Conservation (phyloP, 192 early-diverging fungal genomes). For the Coemansia sp. region DNA sequence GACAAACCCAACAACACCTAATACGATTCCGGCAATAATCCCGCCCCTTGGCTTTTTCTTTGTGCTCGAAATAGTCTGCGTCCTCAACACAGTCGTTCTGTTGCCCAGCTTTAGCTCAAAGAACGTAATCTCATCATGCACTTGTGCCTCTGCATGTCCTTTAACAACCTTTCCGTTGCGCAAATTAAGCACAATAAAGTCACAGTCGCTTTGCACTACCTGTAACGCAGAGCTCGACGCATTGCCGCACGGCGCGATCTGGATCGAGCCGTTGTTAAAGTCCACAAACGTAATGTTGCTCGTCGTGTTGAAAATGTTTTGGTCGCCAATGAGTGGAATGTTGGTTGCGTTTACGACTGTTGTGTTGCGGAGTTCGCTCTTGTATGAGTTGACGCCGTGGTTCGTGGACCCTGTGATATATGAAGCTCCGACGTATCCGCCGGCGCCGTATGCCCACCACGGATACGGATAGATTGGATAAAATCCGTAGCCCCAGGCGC, state of each 20-base stretch:
- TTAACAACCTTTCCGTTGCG: constrained; percentile 22
- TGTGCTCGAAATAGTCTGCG: constrained; percentile 44
- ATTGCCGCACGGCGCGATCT: constrained; percentile 41
- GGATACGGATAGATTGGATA: constrained; percentile 52
- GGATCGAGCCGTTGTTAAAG: constrained; percentile 49
- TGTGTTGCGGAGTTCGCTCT: constrained; percentile 40
- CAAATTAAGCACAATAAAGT: constrained; percentile 33
- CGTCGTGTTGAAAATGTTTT: constrained; percentile 28
- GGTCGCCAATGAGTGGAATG: constrained; percentile 30
- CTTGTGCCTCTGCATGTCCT: constrained; percentile 25
- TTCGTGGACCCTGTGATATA: constrained; percentile 27
- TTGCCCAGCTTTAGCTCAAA: constrained; percentile 35
- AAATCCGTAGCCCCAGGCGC: constrained; percentile 51
- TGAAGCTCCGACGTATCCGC: constrained; percentile 15
- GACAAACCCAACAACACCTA: constrained; percentile 37
- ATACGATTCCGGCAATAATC: constrained; percentile 36
- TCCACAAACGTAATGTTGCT: constrained; percentile 35
- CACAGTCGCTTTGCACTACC: constrained; percentile 19
- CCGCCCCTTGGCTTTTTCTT: constrained; percentile 21
- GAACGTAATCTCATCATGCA: constrained; percentile 42
- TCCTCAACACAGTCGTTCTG: constrained; percentile 21
- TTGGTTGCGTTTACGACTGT: constrained; percentile 40
- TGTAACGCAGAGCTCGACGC: constrained; percentile 15
- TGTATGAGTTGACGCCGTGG: constrained; percentile 35
- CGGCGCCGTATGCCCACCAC: constrained; percentile 49